A percentile compares a stretch with the other conserved stretches of the same genome.
Conservation (phyloP, 176 grass and related monocot genomes). For the Avena insularis region DNA sequence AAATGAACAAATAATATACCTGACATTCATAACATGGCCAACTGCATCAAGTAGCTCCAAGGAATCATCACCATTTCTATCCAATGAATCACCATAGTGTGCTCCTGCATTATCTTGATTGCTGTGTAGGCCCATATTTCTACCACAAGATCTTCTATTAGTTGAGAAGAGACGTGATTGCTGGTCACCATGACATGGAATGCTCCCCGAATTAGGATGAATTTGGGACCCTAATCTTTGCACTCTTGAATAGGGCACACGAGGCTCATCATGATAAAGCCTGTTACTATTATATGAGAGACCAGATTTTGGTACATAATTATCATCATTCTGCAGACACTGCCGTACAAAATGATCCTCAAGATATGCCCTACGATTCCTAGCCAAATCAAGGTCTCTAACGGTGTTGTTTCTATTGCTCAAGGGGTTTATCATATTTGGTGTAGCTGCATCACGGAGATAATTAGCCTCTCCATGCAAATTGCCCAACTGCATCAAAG, state of each 20-base stretch:
- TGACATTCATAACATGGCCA: constrained; percentile 82
- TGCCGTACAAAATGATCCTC: constrained; percentile 58
- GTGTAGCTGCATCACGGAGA: constrained; percentile 14
- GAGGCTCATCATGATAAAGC: constrained; percentile 41
- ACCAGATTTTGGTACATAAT: constrained; percentile 48
- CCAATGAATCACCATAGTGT: constrained; percentile 59
- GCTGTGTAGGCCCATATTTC: constrained; percentile 53
- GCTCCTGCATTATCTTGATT: constrained; percentile 52
- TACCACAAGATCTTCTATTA: constrained; percentile 49
- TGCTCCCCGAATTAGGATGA: constrained; percentile 33
- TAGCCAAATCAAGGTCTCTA: constrained; percentile 55
- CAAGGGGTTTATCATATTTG: constrained; percentile 43
- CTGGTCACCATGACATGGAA: constrained; percentile 37
- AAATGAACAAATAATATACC: constrained; percentile 55
- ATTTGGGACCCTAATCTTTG: constrained; percentile 44
- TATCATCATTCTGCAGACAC: constrained; percentile 57
- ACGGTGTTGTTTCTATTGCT: constrained; percentile 35
- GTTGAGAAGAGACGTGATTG: constrained; percentile 31
- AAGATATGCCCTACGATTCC: constrained; percentile 58
- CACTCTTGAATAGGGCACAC: constrained; percentile 38
- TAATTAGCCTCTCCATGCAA: constrained; percentile 49
- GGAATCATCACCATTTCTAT: constrained; percentile 55
- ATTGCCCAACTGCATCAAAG: constrained; percentile 54
- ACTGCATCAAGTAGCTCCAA: constrained; percentile 77
- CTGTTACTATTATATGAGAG: constrained; percentile 44